These are phyloP conservation scores for Cadophora gregata DNA, from an alignment of 2,329 filamentous ascomycete species.

Conservation along the genomic window DNA sequence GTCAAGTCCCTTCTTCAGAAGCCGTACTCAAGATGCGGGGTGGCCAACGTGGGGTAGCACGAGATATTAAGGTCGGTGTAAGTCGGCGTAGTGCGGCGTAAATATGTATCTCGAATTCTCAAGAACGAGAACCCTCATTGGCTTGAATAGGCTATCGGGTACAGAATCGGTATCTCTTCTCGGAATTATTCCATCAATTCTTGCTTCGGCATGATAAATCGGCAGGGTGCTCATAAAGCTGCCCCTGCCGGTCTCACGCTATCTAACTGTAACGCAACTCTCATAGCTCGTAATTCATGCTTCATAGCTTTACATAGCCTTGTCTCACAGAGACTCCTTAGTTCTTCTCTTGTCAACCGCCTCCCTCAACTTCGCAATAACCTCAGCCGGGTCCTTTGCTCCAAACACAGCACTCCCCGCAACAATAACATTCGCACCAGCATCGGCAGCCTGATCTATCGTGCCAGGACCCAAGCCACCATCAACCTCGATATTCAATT, in stretches of 20 bases:
- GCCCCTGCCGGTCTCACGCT: not conserved
- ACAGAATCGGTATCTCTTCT: not conserved
- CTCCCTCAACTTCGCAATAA: slow-evolving; percentile 81
- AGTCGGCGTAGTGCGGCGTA: not conserved
- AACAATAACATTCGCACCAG: slow-evolving; percentile 97
- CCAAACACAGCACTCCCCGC: slow-evolving; percentile 96
- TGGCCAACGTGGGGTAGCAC: not conserved
- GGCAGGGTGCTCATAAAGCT: not conserved
- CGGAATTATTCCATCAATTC: slow-evolving; percentile 3
- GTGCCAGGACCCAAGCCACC: slow-evolving; percentile 88
- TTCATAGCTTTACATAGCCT: not conserved
- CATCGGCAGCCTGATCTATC: slow-evolving; percentile 92
- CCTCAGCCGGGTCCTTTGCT: slow-evolving; percentile 83
- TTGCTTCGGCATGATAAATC: not conserved
- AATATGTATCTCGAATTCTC: not conserved
- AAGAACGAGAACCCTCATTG: not conserved
- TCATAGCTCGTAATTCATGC: not conserved
- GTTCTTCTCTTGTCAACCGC: slow-evolving; percentile 70
- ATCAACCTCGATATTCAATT: slow-evolving; percentile 97
- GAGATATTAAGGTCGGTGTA: not conserved
- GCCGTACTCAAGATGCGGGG: slow-evolving; percentile 19
- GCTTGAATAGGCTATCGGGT: not conserved
- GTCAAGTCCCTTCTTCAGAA: slow-evolving; percentile 25
- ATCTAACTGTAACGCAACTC: not conserved
- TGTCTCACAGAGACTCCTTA: slow-evolving; percentile 35